phyloP scores from a whole-genome alignment of 2,329 filamentous ascomycete species.

The Phoma sp. region DNA sequence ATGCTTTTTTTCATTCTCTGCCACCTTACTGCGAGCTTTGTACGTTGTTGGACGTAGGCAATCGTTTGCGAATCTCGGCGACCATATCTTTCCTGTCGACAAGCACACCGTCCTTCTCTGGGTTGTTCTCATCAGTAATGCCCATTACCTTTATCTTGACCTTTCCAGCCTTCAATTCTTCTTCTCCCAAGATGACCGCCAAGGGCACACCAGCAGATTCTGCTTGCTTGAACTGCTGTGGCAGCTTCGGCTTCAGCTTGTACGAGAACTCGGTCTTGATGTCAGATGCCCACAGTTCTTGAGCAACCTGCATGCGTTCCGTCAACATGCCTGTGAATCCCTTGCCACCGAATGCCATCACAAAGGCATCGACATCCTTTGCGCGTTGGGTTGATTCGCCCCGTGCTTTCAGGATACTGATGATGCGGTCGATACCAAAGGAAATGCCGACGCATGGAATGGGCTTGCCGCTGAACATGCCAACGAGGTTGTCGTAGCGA shows the following conservation, averaged over 20 bases:
- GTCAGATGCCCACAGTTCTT: conserved; percentile 81
- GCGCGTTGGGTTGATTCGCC: conserved; percentile 67
- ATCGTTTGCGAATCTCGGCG: conserved; percentile 64
- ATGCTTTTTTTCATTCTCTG: conserved; percentile 6
- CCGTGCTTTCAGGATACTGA: conserved; percentile 84
- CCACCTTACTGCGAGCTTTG: neutral
- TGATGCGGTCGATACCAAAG: conserved; percentile 94
- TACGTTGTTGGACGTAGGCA: conserved; percentile 42
- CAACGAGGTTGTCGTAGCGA: conserved; percentile 89
- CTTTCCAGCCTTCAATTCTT: conserved; percentile 82
- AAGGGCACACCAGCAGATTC: conserved; percentile 81
- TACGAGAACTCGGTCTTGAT: conserved; percentile 91
- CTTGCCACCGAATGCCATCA: conserved; percentile 94
- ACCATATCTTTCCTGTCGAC: conserved; percentile 70
- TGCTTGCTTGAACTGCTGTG: conserved; percentile 88
- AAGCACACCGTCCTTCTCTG: conserved; percentile 86
- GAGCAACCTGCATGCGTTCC: conserved; percentile 82
- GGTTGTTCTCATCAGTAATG: conserved; percentile 74
- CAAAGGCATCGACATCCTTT: conserved; percentile 85
- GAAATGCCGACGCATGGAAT: conserved; percentile 93
- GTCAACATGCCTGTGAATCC: conserved; percentile 79
- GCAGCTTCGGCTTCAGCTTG: conserved; percentile 89
- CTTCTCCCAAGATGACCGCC: conserved; percentile 87
- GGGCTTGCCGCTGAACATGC: conserved; percentile 90
- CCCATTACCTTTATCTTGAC: conserved; percentile 89